Percentiles rank a stretch among this genome's conserved stretches.
Conservation (phyloP, 768 basidiomycete genomes). For the Pisolithus albus region DNA sequence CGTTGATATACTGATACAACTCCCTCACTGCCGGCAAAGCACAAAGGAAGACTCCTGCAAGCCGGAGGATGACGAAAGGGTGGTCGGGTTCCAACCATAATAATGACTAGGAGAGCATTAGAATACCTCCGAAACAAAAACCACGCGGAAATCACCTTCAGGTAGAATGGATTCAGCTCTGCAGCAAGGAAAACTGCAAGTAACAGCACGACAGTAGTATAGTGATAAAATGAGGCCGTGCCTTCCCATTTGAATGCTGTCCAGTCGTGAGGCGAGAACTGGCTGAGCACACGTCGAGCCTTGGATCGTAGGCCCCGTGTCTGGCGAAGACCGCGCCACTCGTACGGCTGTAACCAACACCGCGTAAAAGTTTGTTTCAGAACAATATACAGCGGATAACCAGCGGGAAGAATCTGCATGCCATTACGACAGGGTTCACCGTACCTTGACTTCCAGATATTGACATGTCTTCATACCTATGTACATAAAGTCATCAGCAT, state of each 20-base stretch:
- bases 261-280: slow-evolving; percentile 84
- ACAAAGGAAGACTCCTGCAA: slow-evolving; percentile 76
- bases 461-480: slow-evolving; percentile 83
- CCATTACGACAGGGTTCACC: slow-evolving; percentile 8
- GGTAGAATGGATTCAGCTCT: slow-evolving; percentile 83
- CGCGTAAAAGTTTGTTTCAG: slow-evolving; percentile 1
- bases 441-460: slow-evolving; percentile 81
- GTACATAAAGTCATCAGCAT: slow-evolving; percentile 10
- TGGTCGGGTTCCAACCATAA: slow-evolving; percentile 92
- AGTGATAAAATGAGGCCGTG: slow-evolving; percentile 70
- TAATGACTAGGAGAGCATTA: slow-evolving; percentile 36
- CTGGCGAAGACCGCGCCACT: slow-evolving; percentile 79
- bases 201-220: slow-evolving; percentile 65
- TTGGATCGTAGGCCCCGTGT: slow-evolving; percentile 73
- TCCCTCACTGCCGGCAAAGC: slow-evolving; percentile 84
- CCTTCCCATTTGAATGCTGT: slow-evolving; percentile 85
- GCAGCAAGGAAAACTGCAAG: slow-evolving; percentile 76
- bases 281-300: slow-evolving; percentile 70
- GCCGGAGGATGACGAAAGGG: slow-evolving; percentile 66
- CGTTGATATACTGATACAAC: slow-evolving; percentile 75
- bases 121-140: neutral
- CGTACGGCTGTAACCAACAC: slow-evolving; percentile 53
- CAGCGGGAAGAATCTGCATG: neutral
- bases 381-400: neutral
- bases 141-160: slow-evolving; percentile 46